Percentiles rank a stretch among this genome's conserved stretches.
Evolutionary conservation across 2,329 filamentous ascomycete genomes (phyloP).

Genomic region (Trichophyton verrucosum): DNA sequence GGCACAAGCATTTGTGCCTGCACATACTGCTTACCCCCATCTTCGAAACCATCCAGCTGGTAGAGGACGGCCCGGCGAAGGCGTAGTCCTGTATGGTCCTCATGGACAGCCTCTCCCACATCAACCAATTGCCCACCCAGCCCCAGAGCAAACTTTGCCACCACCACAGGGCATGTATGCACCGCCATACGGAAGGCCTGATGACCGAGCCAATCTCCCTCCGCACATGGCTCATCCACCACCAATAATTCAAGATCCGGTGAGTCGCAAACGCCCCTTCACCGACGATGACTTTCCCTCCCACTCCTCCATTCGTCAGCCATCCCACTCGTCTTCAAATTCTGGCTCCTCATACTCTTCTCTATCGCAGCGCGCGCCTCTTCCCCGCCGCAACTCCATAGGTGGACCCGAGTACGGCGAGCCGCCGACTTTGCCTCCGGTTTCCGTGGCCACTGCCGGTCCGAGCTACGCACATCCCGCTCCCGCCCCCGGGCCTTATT

Average conservation of each 20-base stretch:
- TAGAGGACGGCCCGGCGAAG: conserved; percentile 24
- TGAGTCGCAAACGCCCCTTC: conserved; percentile 28
- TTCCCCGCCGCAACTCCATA: conserved; percentile 33
- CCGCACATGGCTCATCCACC: conserved; percentile 25
- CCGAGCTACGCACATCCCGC: conserved; percentile 31
- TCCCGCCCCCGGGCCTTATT: conserved; percentile 26
- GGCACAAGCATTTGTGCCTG: conserved; percentile 57
- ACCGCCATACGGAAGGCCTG: conserved; percentile 23
- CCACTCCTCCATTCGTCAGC: conserved; percentile 11
- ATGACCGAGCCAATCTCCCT: conserved; percentile 18
- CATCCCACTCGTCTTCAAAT: conserved; percentile 16
- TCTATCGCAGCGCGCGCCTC: conserved; percentile 25
- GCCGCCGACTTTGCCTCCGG: conserved; percentile 35
- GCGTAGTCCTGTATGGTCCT: conserved; percentile 36
- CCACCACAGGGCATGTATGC: conserved; percentile 32
- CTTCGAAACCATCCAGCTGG: conserved; percentile 32
- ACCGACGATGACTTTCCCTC: conserved; percentile 12
- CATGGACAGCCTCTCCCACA: conserved; percentile 34
- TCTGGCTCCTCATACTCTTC: conserved; percentile 22
- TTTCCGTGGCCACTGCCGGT: conserved; percentile 33
- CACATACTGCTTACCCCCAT: conserved; percentile 52
- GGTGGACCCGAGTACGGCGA: conserved; percentile 37
- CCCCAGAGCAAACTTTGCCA: conserved; percentile 26
- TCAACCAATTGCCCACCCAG: conserved; percentile 15
- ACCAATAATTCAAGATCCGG: conserved; percentile 32